Base-by-base conservation (phyloP, 2,329 filamentous ascomycete genomes). In the Metarhizium album region DNA sequence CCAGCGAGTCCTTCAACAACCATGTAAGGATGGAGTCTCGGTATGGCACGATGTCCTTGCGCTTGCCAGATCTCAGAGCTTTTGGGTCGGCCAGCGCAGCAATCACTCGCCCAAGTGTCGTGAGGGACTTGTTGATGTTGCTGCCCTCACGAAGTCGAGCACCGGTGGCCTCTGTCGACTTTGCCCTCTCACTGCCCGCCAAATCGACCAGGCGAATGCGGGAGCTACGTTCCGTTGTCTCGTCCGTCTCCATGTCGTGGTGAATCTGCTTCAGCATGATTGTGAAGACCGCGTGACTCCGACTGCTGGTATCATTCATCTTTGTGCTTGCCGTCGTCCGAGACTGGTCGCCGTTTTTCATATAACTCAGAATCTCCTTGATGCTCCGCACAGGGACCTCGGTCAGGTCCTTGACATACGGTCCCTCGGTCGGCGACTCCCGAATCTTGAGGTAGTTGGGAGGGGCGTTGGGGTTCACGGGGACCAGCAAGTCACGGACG, bases 41-140 rank as follows among this genome's bases (percentile, higher is more conserved):
- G 68, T 96, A 98, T 4, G 93, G 93, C 2, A 98, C 80, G 27
- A 90, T 80, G 56, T 79, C 80, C 56, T 74, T 73, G 49, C 73
- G 62, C 63, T 87, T 86, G 51, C 78, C 73, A 52, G 69, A 67
- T 37, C 74, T 72, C 40, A 70, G 65, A 54, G 75, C 72, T 66
- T 88, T 88, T 2, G 79, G 74, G 60, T 84, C 81, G 3, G 86
- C 87, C 27, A 98, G 78, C 1, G 93, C 91, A 29, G 90, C 91
- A 66, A 98, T 98, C 46, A 98, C 93, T 49, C 93, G 85, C 3
- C 93, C 93, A 9, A 98, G 80, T 0, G 93, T 97, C 1, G 91
- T 96, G 37, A 98, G 80, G 9, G 91, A 97, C 70, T 97, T 96
- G 76, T 98, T 98, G 79, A 98, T 98, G 67, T 97, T 96, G 61